phyloP scores from a whole-genome alignment of 768 basidiomycete species.

The Xerocomellus chrysenteron region DNA sequence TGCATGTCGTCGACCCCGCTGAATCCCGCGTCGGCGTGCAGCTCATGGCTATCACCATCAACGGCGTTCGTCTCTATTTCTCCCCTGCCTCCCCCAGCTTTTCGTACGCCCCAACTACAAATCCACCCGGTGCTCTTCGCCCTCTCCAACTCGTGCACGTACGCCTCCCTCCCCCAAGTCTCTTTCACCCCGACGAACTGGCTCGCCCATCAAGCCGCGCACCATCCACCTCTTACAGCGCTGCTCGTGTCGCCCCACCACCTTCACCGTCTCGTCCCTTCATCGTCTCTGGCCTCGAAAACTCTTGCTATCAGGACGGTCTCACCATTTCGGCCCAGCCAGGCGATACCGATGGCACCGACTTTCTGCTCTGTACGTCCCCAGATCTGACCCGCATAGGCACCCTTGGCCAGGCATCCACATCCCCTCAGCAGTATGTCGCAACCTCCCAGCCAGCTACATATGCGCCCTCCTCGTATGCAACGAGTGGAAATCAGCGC shows the following conservation, averaged over 20 bases:
- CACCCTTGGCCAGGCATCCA: constrained; percentile 61
- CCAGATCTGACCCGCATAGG: constrained; percentile 77
- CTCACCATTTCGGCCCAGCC: constrained; percentile 69
- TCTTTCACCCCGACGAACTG: constrained; percentile 76
- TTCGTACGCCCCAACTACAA: constrained; percentile 42
- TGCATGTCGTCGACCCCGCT: constrained; percentile 65
- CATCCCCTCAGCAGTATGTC: constrained; percentile 35
- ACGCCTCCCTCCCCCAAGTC: constrained; percentile 71
- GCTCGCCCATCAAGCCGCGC: constrained; percentile 48
- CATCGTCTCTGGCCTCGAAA: constrained; percentile 57
- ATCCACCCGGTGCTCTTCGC: constrained; percentile 26
- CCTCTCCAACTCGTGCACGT: constrained; percentile 73
- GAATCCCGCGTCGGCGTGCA: constrained; percentile 73
- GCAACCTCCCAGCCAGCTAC: constrained; percentile 38
- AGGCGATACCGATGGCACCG: constrained; percentile 70
- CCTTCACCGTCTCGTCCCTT: constrained; percentile 56
- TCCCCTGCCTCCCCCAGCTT: constrained; percentile 52
- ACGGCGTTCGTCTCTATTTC: constrained; percentile 86
- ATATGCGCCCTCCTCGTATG: constrained; percentile 43
- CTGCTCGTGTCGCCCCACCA: constrained; percentile 41
- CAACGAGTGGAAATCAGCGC: constrained; percentile 41
- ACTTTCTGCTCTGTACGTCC: constrained; percentile 71
- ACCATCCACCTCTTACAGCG: constrained; percentile 43
- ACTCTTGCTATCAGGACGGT: constrained; percentile 64
- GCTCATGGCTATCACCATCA: constrained; percentile 77